Evolutionary conservation across 805 yeast species (phyloP).

Genomic region (Candida xiaguanensis): DNA sequence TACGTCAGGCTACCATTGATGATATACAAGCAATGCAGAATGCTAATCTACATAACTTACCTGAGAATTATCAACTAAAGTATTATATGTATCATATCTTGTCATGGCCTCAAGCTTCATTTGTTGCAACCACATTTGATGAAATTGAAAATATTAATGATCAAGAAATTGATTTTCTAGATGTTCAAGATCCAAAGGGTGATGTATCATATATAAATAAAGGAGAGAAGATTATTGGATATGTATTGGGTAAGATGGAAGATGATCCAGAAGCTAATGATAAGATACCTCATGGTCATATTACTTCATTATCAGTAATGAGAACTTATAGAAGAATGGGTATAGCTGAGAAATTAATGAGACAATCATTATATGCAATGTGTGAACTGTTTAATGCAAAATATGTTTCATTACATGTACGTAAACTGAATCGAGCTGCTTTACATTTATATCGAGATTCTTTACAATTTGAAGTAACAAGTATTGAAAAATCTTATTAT

Average conservation of each 20-base stretch:
- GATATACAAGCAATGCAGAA: constrained; percentile 96
- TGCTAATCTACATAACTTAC: constrained; percentile 85
- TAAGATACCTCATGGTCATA: constrained; percentile 84
- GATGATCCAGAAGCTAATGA: constrained; percentile 80
- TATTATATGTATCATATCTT: constrained; percentile 91
- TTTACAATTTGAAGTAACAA: constrained; percentile 73
- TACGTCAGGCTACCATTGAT: constrained; percentile 79
- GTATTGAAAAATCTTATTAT: constrained; percentile 84
- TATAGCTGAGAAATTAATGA: constrained; percentile 86
- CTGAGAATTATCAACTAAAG: constrained; percentile 90
- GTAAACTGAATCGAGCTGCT: constrained; percentile 92
- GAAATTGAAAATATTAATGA: constrained; percentile 19
- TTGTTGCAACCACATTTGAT: constrained; percentile 79
- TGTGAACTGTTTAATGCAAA: constrained; percentile 78
- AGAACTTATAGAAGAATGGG: constrained; percentile 95
- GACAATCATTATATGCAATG: constrained; percentile 75
- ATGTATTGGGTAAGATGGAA: constrained; percentile 94
- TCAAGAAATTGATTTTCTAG: constrained; percentile 9
- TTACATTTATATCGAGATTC: constrained; percentile 87
- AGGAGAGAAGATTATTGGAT: constrained; percentile 89
- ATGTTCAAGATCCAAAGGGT: constrained; percentile 41
- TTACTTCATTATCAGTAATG: constrained; percentile 92
- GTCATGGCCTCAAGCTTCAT: constrained; percentile 97
- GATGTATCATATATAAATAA: constrained; percentile 62
- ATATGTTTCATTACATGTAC: constrained; percentile 87